Conservation (phyloP, 805 yeast genomes). For the Sugiyamaella smithiae region DNA sequence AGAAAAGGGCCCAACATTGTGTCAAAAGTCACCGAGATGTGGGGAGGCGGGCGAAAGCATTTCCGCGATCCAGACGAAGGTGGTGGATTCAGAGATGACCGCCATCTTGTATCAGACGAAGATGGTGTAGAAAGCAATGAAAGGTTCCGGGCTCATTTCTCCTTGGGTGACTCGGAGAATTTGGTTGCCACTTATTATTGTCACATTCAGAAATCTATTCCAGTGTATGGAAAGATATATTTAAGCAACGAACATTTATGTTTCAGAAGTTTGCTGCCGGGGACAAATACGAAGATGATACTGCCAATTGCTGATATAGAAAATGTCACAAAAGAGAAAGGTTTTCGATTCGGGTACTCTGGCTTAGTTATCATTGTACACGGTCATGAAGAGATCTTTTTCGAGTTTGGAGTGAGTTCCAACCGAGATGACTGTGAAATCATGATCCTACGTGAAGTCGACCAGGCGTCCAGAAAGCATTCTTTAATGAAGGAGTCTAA, state of each 20-base stretch:
- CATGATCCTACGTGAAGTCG: constrained; percentile 48
- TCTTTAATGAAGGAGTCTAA: constrained; percentile 7
- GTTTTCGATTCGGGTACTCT: constrained; percentile 62
- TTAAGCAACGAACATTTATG: constrained; percentile 68
- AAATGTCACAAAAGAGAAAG: constrained; percentile 62
- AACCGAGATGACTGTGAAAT: constrained; percentile 67
- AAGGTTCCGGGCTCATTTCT: constrained; percentile 65
- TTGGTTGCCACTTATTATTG: constrained; percentile 69
- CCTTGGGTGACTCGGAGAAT: constrained; percentile 49
- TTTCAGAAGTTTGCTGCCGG: constrained; percentile 76
- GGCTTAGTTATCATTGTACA: constrained; percentile 68
- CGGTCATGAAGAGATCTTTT: constrained; percentile 72
- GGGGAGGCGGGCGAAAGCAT: constrained; percentile 63
- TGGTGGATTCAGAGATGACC: constrained; percentile 40
- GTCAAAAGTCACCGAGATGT: constrained; percentile 44
- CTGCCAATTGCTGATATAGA: constrained; percentile 75
- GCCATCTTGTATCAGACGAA: constrained; percentile 43
- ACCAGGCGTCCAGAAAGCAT: constrained; percentile 26
- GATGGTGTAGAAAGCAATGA: constrained; percentile 48
- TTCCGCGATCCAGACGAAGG: constrained; percentile 38
- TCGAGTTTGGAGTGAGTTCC: constrained; percentile 53
- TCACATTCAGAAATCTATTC: constrained; percentile 66
- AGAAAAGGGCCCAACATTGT: constrained; percentile 37
- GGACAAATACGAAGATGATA: constrained; percentile 75
- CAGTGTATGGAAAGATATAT: constrained; percentile 80